Evolutionary conservation across 1,284 basidiomycete species (phyloP), one percentile per base, ranked within the genome.

Genomic region (Ustilago tritici): DNA sequence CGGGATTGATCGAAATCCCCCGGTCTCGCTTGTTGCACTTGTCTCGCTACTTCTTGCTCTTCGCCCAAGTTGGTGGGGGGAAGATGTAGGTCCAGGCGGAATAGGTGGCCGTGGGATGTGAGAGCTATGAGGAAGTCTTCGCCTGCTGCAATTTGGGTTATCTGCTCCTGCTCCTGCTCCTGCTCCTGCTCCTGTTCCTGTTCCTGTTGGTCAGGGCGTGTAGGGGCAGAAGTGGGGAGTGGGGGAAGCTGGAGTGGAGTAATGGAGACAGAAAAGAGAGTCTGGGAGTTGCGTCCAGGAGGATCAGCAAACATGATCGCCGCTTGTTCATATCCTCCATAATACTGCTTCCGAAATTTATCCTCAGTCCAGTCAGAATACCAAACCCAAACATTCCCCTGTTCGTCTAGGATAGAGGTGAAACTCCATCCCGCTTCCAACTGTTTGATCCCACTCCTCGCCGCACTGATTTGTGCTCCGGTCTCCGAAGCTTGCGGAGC

Each of bases 371-470:
- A 70, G 34, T 70, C 59, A 0, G 58, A 57, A 43, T 66, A 57
- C 70, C 67, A 72, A 2, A 73, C 1, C 54, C 59, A 68, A 0
- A 77, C 36, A 14, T 72, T 49, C 9, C 62, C 63, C 0, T 47
- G 40, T 17, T 69, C 46, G 2, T 69, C 60, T 9, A 82, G 65
- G 9, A 74, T 40, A 1, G 69, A 65, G 0, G 76, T 64, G 34
- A 76, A 82, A 6, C 66, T 65, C 80, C 80, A 82, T 3, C 80
- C 80, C 0, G 80, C 80, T 62, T 82, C 80, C 34, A 82, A 61
- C 56, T 79, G 74, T 14, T 61, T 67, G 49, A 81, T 62, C 10
- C 67, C 47, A 28, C 23, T 57, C 11, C 55, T 46, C 4, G 14
- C 15, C 23, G 35, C 9, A 10, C 38, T 17, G 11, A 2, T 40